Evolutionary conservation across 1,284 basidiomycete genomes (phyloP), one percentile per base, ranked within the genome.

Genomic region (Trichosporon coremiiforme): DNA sequence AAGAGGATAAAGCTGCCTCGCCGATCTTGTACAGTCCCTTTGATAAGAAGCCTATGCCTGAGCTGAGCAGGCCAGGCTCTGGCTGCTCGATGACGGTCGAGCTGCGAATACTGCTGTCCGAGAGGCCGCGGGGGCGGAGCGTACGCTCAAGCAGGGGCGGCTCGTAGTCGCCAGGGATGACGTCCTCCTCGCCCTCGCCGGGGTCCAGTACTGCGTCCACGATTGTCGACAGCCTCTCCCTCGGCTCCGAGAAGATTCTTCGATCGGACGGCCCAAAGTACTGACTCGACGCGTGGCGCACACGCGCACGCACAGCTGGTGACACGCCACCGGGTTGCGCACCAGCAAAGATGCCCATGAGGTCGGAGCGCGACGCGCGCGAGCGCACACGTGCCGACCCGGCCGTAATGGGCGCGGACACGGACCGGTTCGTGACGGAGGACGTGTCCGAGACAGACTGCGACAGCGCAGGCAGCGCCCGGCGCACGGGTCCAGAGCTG

Each of bases 51-150:
- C 57, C 31, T 7, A 62, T 10, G 9, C 57, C 31, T n/a, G 57
- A 62, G 15, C 57, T 31, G 17, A 62, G 17, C 3, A 45, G 29
- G 31, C 29, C 6, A 31, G 29, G 9, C 17, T 62, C 57, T 6
- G 57, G 12, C 17, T 33, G 29, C 57, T 75, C 76, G 13, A 65
- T 17, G 22, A 89, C 84, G 81, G 91, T 95, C 0, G 91, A 91
- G 1, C 92, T 91, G 71, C 90, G 91, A 71, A 97, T 94, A 1
- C 92, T 94, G 5, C 93, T 94, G 80, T 97, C 95, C 0, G 91
- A 93, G 50, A 96, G 83, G 0, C 93, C 93, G 66, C 94, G 87
- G 17, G 90, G 87, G 22, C 89, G 88, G 5, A 95, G 85, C 4
- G 88, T 89, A 31, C 90, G 88, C 69, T 91, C 86, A n/a, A 90